Evolutionary conservation across 2,329 filamentous ascomycete species (phyloP), one percentile per base, ranked within the genome.

Genomic region (Colletotrichum spaethianum): DNA sequence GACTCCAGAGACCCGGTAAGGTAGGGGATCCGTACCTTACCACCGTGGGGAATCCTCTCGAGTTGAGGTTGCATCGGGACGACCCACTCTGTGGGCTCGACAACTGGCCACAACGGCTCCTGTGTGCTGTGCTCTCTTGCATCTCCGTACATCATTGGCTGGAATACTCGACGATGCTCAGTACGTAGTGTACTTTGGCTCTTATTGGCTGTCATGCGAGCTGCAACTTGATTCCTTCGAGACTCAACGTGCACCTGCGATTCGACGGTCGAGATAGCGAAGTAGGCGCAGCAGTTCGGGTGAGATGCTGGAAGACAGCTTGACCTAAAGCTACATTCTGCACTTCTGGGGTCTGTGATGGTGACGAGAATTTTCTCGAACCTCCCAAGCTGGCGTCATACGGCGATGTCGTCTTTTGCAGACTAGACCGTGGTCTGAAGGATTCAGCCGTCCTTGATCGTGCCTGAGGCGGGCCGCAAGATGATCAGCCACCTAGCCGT

Each of bases 1-100:
- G 63, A 56, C 38, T 72, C 69, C 70, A 60, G 52, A 36, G 36
- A 72, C 65, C 55, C 48, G 70, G 70, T 63, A 72, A 48, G 31
- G 56, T 59, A 40, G 31, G 56, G 46, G 42, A 11, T 44, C 42
- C 68, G 53, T 66, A 31, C 28, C 44, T 52, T 66, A 38, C 67
- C 44, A 33, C 16, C 53, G 36, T 70, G 33, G 61, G 61, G 28
- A 66, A 55, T 36, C 33, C 16, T 36, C 57, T 44, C 28, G 57
- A 33, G 33, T 57, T 59, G 42, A 52, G 36, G 61, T 63, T 63
- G 64, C 60, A 68, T 63, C 28, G 28, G 28, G 26, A 50, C 23
- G 57, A 36, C 63, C 68, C 68, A 63, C 64, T n/a, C 7, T 57
- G 42, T 23, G 42, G 50, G 63, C 46, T 62, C 23, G 33, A 62